A percentile compares a stretch with the other conserved stretches of the same genome.
Conservation (phyloP, 2,329 filamentous ascomycete species). For the Geoglossum cookeanum region DNA sequence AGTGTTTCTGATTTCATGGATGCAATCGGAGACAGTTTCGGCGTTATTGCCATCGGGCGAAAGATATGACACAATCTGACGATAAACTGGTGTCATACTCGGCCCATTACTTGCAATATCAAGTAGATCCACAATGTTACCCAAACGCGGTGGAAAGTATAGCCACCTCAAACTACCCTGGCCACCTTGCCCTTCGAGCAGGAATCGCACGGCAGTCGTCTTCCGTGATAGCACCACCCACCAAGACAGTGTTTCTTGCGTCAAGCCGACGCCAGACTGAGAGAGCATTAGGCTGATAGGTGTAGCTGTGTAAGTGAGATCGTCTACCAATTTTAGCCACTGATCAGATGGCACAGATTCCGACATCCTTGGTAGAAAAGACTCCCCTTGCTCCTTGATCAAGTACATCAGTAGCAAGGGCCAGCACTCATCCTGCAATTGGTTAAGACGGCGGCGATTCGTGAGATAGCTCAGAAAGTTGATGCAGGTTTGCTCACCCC, state of each 20-base stretch:
- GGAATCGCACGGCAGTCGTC: neutral
- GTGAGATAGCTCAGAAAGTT: neutral
- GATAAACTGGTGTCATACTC: neutral
- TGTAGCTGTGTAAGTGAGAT: neutral
- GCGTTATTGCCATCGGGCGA: neutral
- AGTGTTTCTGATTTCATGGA: neutral
- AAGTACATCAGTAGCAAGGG: neutral
- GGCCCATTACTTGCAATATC: neutral
- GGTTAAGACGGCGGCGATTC: neutral
- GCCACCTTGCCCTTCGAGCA: neutral
- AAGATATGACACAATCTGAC: neutral
- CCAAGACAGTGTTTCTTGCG: neutral
- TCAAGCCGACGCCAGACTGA: neutral
- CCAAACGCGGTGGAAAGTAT: neutral
- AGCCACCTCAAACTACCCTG: neutral
- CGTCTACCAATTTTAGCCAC: neutral
- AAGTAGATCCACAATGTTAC: neutral
- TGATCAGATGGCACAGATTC: neutral
- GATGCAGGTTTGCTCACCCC: neutral
- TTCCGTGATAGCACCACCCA: neutral
- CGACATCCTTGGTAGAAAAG: neutral
- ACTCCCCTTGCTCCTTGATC: neutral
- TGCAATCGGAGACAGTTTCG: neutral
- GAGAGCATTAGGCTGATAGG: neutral
- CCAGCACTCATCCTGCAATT: neutral